Conservation (phyloP, 768 basidiomycete species). For the Pulveroboletus ravenelii region DNA sequence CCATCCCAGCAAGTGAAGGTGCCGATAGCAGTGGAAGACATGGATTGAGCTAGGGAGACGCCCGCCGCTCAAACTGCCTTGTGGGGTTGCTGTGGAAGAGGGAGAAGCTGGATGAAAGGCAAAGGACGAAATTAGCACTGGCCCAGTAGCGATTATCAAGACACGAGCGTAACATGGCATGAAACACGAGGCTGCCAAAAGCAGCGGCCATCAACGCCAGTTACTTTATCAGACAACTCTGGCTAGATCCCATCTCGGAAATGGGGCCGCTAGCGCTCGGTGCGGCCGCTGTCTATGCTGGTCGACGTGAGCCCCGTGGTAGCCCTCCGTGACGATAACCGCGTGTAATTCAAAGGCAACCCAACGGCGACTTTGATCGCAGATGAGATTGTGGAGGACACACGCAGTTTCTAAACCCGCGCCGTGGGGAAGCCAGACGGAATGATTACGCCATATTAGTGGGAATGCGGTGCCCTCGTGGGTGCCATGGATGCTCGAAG, state of each 20-base stretch:
- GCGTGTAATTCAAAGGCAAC: background rate
- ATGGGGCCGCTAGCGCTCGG: background rate
- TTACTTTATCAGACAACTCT: slow-evolving; percentile 24
- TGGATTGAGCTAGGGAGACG: slow-evolving; percentile 13
- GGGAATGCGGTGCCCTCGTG: slow-evolving; percentile 29
- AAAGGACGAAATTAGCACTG: slow-evolving; percentile 24
- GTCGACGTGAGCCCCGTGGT: background rate
- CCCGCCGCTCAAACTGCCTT: slow-evolving; percentile 19
- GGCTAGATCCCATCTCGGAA: slow-evolving; percentile 12
- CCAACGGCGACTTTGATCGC: background rate
- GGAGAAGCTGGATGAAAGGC: slow-evolving; percentile 13
- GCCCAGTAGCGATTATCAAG: slow-evolving; percentile 30
- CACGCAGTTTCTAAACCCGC: slow-evolving; percentile 16
- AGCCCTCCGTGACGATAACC: background rate
- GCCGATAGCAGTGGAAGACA: slow-evolving; percentile 32
- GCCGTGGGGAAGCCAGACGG: slow-evolving; percentile 18
- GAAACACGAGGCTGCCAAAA: slow-evolving; percentile 35
- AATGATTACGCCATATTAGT: slow-evolving; percentile 19
- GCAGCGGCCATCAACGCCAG: slow-evolving; percentile 20
- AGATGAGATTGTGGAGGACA: slow-evolving; percentile 6
- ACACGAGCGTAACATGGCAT: slow-evolving; percentile 23
- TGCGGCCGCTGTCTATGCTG: slow-evolving; percentile 1
- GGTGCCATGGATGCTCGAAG: slow-evolving; percentile 3
- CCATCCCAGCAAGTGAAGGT: slow-evolving; percentile 33
- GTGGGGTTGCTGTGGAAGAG: slow-evolving; percentile 18